Conservation (phyloP, 1,284 basidiomycete species). For the Takashimella tepidaria region DNA sequence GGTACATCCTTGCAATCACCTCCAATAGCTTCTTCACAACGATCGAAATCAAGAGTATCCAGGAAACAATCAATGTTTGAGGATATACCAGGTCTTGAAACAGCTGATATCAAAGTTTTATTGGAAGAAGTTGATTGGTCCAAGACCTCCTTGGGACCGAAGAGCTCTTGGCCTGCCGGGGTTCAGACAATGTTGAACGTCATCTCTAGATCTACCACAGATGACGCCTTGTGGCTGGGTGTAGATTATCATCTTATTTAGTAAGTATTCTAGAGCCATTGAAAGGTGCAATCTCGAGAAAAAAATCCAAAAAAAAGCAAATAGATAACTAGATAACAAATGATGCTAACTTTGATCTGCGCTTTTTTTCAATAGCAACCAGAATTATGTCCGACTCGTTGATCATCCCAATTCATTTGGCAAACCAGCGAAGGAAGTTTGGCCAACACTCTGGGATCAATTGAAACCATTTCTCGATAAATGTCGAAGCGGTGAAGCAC, state of each 20-base stretch:
- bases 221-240: neutral
- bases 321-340: neutral
- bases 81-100: neutral
- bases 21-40: neutral
- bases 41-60: neutral
- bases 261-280: neutral
- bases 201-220: neutral
- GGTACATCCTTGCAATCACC: neutral
- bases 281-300: too few relatives aligned
- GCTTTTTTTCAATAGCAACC: too few relatives aligned
- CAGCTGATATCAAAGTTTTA: neutral
- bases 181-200: neutral
- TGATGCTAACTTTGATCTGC: neutral
- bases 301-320: too few relatives aligned
- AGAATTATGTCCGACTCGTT: conserved; percentile 21
- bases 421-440: conserved; percentile 23
- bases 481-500: neutral
- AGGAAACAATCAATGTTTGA: neutral
- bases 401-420: conserved; percentile 33
- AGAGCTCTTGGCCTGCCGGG: neutral
- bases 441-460: conserved; percentile 25
- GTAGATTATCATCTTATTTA: neutral
- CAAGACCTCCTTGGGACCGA: neutral
- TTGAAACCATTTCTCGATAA: conserved; percentile 16
- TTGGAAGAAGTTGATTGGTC: neutral